These are phyloP conservation scores for Irpex sp. DNA, from an alignment of 1,284 basidiomycete genomes.

Conservation along the genomic window DNA sequence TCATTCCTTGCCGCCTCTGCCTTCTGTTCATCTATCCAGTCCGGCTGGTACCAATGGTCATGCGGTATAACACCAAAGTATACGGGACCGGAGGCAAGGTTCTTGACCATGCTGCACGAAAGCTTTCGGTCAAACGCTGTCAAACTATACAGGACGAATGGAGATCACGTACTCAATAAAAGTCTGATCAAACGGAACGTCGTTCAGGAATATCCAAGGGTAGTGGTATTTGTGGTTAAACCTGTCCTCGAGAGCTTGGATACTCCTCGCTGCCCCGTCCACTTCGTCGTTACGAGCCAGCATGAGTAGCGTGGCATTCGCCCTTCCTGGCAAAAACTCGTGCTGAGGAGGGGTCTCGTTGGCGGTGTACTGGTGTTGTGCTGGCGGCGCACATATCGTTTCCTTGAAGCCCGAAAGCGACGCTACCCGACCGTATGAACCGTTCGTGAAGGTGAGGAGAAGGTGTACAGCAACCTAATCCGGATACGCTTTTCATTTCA, in stretches of 20 bases:
- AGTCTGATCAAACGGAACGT: conserved; percentile 66
- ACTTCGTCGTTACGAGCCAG: conserved; percentile 70
- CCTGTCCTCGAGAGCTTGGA: conserved; percentile 54
- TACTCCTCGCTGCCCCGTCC: conserved; percentile 53
- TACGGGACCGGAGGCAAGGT: conserved; percentile 33
- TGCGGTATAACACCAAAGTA: conserved; percentile 45
- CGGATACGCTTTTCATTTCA: background rate
- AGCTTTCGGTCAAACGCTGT: background rate
- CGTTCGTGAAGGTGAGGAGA: conserved; percentile 33
- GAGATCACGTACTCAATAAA: conserved; percentile 51
- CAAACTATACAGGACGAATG: background rate
- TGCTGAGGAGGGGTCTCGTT: conserved; percentile 2
- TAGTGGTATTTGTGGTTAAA: conserved; percentile 68
- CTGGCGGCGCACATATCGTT: conserved; percentile 3
- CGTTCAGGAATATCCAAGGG: conserved; percentile 76
- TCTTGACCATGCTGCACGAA: conserved; percentile 36
- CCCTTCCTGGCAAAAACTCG: conserved; percentile 12
- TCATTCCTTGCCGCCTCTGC: conserved; percentile 53
- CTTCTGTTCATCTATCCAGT: conserved; percentile 67
- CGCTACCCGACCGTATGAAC: conserved; percentile 24
- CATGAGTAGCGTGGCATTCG: conserved; percentile 36
- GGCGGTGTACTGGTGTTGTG: background rate
- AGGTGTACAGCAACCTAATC: conserved; percentile 31
- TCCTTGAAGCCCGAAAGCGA: conserved; percentile 5
- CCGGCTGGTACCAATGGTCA: conserved; percentile 53